Percentiles rank a stretch among this genome's conserved stretches.
phyloP scores from a whole-genome alignment of 148 eudicot species.

The Rhododendron williamsianum region DNA sequence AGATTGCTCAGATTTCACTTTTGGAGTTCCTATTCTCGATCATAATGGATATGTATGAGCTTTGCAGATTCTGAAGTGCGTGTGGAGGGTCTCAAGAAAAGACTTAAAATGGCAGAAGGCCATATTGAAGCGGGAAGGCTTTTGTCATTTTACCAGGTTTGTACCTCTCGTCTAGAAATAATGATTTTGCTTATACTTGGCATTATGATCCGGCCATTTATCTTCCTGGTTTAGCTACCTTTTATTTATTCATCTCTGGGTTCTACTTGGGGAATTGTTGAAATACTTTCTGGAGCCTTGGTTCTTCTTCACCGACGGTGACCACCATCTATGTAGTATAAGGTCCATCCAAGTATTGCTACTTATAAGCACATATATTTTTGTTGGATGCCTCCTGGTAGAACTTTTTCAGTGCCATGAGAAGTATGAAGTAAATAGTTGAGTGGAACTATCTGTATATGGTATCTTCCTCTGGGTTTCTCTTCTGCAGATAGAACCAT shows the following conservation, averaged over 20 bases:
- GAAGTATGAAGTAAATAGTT: background rate
- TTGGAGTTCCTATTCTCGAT: slow-evolving; percentile 10
- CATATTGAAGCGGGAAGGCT: slow-evolving; percentile 98
- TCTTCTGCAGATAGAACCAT: background rate
- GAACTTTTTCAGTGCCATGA: background rate
- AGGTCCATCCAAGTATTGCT: background rate
- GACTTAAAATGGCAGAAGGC: slow-evolving; percentile 76
- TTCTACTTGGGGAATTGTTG: background rate
- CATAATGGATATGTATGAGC: slow-evolving; percentile 14
- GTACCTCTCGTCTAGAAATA: background rate
- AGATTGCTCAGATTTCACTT: background rate
- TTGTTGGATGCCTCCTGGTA: background rate
- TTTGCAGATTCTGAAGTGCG: slow-evolving; percentile 46
- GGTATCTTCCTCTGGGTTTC: background rate
- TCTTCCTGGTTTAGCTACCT: background rate
- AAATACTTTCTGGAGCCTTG: background rate
- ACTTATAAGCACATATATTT: background rate
- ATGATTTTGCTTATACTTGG: background rate
- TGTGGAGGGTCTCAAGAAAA: slow-evolving; percentile 44
- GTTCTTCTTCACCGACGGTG: background rate
- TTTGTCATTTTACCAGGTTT: slow-evolving; percentile 87
- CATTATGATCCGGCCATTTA: background rate
- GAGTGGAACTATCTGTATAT: background rate
- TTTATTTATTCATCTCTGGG: background rate
- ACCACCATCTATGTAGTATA: background rate